Conservation (phyloP, 2,329 filamentous ascomycete species). For the Truncatella angustata region DNA sequence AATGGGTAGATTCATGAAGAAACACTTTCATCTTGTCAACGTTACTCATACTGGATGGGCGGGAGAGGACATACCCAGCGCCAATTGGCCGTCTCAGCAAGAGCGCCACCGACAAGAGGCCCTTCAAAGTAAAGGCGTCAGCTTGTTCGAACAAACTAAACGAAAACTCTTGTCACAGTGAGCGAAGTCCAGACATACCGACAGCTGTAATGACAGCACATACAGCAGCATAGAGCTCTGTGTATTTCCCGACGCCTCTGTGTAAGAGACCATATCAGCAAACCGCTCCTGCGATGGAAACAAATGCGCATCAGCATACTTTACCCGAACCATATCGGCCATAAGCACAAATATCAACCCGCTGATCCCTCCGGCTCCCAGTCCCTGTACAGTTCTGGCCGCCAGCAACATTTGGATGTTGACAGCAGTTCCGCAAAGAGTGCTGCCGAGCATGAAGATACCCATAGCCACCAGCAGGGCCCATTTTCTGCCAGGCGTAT, state of each 20-base stretch:
- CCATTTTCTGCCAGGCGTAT: neutral
- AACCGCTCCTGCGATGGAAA: too few relatives aligned
- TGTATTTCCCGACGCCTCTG: conserved; percentile 1
- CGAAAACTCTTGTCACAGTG: too few relatives aligned
- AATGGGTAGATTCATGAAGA: neutral
- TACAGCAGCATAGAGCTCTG: neutral
- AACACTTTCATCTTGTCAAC: neutral
- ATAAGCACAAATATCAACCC: neutral
- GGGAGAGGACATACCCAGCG: neutral
- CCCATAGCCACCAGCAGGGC: neutral
- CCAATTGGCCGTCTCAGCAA: neutral
- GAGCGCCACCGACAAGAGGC: neutral
- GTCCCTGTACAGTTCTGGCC: neutral
- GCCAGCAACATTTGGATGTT: conserved; percentile 3
- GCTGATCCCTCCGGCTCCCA: conserved; percentile 1
- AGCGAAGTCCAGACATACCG: too few relatives aligned
- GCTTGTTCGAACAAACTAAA: neutral
- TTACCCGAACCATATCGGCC: neutral
- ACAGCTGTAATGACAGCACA: neutral
- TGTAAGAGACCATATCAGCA: neutral
- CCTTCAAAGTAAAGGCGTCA: neutral
- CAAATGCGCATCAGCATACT: neutral
- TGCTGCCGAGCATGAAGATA: neutral
- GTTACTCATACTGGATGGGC: neutral
- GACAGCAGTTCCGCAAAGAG: neutral